Evolutionary conservation across 352 stramenopile genomes (phyloP).

Genomic region (Thraustochytrium striatum): DNA sequence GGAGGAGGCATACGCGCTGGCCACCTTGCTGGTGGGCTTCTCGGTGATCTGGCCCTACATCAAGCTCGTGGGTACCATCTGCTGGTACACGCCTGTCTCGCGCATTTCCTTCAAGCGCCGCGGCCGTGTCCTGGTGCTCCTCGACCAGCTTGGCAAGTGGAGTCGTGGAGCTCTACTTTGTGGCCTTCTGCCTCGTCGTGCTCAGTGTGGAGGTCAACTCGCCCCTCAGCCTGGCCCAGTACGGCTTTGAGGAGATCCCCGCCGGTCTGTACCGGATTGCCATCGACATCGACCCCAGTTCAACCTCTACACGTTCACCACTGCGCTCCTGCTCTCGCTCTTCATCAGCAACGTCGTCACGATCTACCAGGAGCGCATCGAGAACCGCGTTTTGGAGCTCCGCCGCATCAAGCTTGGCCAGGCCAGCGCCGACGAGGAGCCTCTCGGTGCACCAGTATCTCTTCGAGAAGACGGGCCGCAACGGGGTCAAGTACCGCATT

Average conservation of each 20-base stretch:
- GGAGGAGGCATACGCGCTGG: constrained; percentile 44
- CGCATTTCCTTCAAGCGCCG: neutral
- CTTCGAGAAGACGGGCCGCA: constrained; percentile 30
- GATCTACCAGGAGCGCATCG: neutral
- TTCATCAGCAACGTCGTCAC: constrained; percentile 44
- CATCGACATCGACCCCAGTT: constrained; percentile 33
- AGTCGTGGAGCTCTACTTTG: constrained; percentile 48
- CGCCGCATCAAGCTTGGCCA: constrained; percentile 38
- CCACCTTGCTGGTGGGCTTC: constrained; percentile 38
- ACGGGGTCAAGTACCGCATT: constrained; percentile 43
- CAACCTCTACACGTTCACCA: constrained; percentile 47
- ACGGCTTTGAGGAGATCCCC: neutral
- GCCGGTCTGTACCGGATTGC: constrained; percentile 3
- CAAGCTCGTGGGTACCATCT: constrained; percentile 37
- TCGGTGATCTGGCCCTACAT: constrained; percentile 51
- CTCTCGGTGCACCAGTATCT: constrained; percentile 37
- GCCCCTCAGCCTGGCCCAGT: neutral
- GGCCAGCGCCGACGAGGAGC: neutral
- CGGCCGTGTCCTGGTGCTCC: constrained; percentile 18
- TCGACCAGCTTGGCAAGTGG: constrained; percentile 49
- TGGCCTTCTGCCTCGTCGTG: constrained; percentile 30
- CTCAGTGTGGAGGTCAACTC: constrained; percentile 43
- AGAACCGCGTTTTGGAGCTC: constrained; percentile 20
- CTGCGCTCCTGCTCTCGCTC: constrained; percentile 41
- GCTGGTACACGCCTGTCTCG: constrained; percentile 42